Percentiles rank a stretch among this genome's conserved stretches.
Evolutionary conservation across 2,329 filamentous ascomycete species (phyloP).

Genomic region (Pyrenophora tritici-repentis): DNA sequence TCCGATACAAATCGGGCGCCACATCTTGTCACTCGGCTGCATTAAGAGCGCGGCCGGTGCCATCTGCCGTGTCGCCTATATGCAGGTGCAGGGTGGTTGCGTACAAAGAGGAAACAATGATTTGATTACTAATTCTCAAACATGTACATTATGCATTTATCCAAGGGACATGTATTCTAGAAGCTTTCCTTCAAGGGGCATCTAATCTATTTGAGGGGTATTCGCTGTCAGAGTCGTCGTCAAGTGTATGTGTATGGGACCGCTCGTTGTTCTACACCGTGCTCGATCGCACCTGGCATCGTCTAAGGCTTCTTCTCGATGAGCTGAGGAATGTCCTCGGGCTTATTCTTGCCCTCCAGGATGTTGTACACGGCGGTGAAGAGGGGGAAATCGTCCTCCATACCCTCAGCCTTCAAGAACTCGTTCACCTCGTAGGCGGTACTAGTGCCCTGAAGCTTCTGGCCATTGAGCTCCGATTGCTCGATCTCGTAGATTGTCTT

Average conservation of each 20-base stretch:
- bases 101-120: neutral
- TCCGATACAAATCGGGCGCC: neutral
- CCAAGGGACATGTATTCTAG: too few relatives aligned
- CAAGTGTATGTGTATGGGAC: too few relatives aligned
- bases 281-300: neutral
- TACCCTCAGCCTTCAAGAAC: constrained; percentile 78
- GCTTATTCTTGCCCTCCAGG: constrained; percentile 73
- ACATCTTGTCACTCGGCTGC: constrained; percentile 4
- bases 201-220: constrained; percentile 12
- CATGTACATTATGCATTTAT: too few relatives aligned
- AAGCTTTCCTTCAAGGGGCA: neutral
- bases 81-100: neutral
- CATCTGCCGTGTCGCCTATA: constrained; percentile 6
- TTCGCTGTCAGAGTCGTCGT: neutral
- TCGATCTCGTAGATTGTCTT: constrained; percentile 87
- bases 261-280: neutral
- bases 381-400: constrained; percentile 84
- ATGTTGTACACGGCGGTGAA: constrained; percentile 89
- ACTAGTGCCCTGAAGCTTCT: constrained; percentile 93
- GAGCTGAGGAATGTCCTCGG: constrained; percentile 79
- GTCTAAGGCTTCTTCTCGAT: constrained; percentile 45
- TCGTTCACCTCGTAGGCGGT: constrained; percentile 90
- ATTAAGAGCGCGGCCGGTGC: constrained; percentile 6
- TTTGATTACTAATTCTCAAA: neutral
- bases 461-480: constrained; percentile 86